Conservation (phyloP, 208 protist genomes). For the Jaenimonas drosophilae region DNA sequence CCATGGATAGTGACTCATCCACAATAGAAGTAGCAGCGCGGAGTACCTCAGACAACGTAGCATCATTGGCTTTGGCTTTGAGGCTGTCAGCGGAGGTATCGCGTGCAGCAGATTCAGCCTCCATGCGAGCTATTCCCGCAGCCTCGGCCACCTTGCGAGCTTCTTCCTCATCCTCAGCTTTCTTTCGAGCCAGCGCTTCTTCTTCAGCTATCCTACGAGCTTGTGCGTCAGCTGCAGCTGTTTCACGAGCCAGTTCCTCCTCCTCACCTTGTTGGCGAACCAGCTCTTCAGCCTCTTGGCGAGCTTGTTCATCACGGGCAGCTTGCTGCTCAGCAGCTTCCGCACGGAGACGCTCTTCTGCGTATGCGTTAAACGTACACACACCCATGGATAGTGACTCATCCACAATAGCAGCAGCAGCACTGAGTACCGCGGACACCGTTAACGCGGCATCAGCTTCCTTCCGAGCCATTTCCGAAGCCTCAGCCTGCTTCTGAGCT, state of each 20-base stretch:
- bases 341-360: not conserved
- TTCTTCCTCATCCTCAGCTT: not conserved
- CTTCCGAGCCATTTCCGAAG: not conserved
- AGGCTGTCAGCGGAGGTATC: not conserved
- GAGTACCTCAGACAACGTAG: not conserved
- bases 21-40: too few relatives aligned
- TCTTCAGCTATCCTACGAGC: not conserved
- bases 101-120: not conserved
- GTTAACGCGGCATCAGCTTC: not conserved
- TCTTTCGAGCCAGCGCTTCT: not conserved
- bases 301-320: not conserved
- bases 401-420: too few relatives aligned
- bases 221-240: slow-evolving; percentile 2
- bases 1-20: too few relatives aligned
- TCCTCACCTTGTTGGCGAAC: not conserved
- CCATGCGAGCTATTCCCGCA: not conserved
- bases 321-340: too few relatives aligned
- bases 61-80: too few relatives aligned
- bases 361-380: not conserved
- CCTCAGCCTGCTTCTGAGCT: not conserved
- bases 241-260: not conserved
- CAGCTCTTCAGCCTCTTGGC: not conserved
- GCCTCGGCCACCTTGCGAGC: not conserved
- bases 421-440: not conserved
- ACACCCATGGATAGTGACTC: too few relatives aligned